Evolutionary conservation across 192 early-diverging fungal genomes (phyloP), one percentile per base, ranked within the genome.

Genomic region (Entophlyctis luteolus): DNA sequence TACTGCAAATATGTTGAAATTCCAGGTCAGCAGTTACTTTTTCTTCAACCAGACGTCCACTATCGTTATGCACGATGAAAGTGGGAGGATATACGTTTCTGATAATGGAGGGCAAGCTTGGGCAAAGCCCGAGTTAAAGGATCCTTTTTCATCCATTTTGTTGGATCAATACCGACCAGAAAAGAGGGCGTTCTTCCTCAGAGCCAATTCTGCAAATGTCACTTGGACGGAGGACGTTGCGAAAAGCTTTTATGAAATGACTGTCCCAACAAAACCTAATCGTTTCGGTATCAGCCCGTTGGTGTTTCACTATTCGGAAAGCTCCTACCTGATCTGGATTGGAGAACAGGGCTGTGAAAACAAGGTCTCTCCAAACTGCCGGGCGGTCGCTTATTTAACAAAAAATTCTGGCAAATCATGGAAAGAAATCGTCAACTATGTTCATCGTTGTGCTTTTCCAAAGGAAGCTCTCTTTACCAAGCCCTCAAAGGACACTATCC

Each of bases 261-360:
- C n/a, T 18, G 54, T 63, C 1, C 76, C 76, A 2, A 23, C 38
- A 18, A 37, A 22, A 3, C 48, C 67, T 5, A 66, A 74, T 45
- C 25, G 33, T 33, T 29, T 70, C 8, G 59, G 53, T 4, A 34
- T 53, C 1, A 54, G 62, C 2, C 32, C 53, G 16, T 48, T 78
- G 10, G 37, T 56, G 8, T 22, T 55, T 6, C 93, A 94, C 67
- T 87, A 92, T 0, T 75, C 74, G 12, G 83, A 96, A 62, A 71
- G 78, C 16, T 86, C 90, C 55, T 96, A 92, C 90, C 77, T 98
- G 27, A 63, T 98, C 14, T 92, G 84, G 78, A 60, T 58, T 23
- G 72, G 56, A 1, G 49, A 53, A 14, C 48, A 45, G 25, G 72
- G 67, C 27, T 73, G 72, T 49, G 71, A 46, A 1, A 36, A 79